Percentiles rank a stretch among this genome's conserved stretches.
phyloP scores from a whole-genome alignment of 257 asterid species.

The Verbascum thapsus region DNA sequence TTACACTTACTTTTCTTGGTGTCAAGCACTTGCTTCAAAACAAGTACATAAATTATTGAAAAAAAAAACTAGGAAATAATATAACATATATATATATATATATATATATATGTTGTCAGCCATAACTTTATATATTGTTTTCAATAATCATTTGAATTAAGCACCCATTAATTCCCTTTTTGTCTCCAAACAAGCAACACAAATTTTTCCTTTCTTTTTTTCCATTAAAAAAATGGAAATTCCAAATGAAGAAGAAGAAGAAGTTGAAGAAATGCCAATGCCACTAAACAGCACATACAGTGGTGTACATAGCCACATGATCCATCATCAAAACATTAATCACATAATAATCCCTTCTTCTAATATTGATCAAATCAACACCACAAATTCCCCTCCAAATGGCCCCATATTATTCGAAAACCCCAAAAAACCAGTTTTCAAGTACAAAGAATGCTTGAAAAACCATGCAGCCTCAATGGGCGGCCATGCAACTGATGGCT shows the following conservation, averaged over 20 bases:
- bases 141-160: constrained; percentile 34
- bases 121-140: constrained; percentile 15
- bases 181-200: constrained; percentile 68
- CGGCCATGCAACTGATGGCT: constrained; percentile 85
- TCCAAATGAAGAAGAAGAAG: constrained; percentile 43
- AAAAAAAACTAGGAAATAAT: too few relatives aligned
- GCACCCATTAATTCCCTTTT: constrained; percentile 37
- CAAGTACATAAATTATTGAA: too few relatives aligned
- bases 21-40: constrained; percentile 26
- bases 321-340: constrained; percentile 30
- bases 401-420: constrained; percentile 41
- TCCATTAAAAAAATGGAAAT: constrained; percentile 43
- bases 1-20: background rate
- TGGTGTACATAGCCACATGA: constrained; percentile 52
- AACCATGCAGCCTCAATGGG: constrained; percentile 97
- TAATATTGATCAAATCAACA: background rate
- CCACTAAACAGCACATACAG: constrained; percentile 79
- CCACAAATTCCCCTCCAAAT: constrained; percentile 25
- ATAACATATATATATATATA: too few relatives aligned
- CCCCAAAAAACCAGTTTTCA: constrained; percentile 45
- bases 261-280: constrained; percentile 57
- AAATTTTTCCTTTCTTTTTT: background rate
- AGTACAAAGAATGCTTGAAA: constrained; percentile 79
- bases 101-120: too few relatives aligned
- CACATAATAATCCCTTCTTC: constrained; percentile 44